Evolutionary conservation across 176 grass and related monocot genomes (phyloP), one percentile per base, ranked within the genome.

Genomic region (Elymus sibiricus): DNA sequence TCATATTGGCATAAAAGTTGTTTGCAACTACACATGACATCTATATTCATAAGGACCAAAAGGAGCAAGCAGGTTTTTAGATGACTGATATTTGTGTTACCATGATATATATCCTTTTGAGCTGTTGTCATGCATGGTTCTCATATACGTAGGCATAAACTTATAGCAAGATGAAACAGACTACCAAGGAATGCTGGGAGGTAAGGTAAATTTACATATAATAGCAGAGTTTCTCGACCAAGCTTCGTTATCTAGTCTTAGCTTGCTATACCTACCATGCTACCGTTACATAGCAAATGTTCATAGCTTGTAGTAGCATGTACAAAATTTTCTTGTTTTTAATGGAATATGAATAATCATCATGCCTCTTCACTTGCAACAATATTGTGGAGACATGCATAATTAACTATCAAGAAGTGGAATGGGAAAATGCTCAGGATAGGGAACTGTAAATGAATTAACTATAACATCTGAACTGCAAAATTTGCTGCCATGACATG

Each of bases 131-230:
- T 77, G 28, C 75, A 79, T 85, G 38, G 7, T 77, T 81, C 31
- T 79, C 16, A 59, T 83, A 13, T 63, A 79, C 68, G 44, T 80
- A 98, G 95, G 87, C 86, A 72, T 91, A 95, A 67, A 93, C 93
- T 19, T 98, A 98, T 53, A 82, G 93, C 13, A 92, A 85, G 90
- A 98, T 98, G 95, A 98, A 87, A 92, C 44, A 95, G 35, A 85
- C 95, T 43, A 95, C 95, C 32, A 56, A 95, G 17, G 87, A 95
- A 43, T 92, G 38, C 29, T 98, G 93, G 95, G 91, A 89, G 70
- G 87, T 77, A 86, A 93, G 93, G 95, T 98, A 92, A 81, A 70
- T 69, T 39, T 70, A 58, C 58, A 81, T 47, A 6, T 86, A 47
- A 51, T 1, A 28, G 9, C 29, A 22, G 28, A 82, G 6, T 27